A percentile compares a stretch with the other conserved stretches of the same genome.
Conservation (phyloP, 2,329 filamentous ascomycete genomes). For the Fusarium nygamai region DNA sequence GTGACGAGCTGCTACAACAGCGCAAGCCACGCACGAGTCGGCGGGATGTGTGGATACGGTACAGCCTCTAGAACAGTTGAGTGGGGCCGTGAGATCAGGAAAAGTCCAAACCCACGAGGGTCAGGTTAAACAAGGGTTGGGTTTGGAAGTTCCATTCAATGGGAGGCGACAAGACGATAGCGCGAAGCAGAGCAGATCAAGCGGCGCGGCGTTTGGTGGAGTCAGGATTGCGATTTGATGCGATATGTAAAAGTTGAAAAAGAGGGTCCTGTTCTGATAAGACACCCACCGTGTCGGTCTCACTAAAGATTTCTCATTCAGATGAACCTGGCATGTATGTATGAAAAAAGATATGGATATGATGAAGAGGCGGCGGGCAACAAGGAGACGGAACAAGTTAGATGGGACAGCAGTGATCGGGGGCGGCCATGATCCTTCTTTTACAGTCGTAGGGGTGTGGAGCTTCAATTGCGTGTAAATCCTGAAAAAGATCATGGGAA, state of each 20-base stretch:
- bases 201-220: slow-evolving; percentile 38
- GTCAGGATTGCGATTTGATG: slow-evolving; percentile 35
- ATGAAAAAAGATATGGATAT: slow-evolving; percentile 5
- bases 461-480: slow-evolving; percentile 6
- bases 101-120: slow-evolving; percentile 28
- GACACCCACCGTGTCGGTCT: slow-evolving; percentile 36
- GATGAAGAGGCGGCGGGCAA: slow-evolving; percentile 1
- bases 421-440: slow-evolving; percentile 30
- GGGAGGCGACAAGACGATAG: slow-evolving; percentile 36
- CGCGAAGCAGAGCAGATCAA: slow-evolving; percentile 37
- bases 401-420: slow-evolving; percentile 22
- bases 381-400: slow-evolving; percentile 8
- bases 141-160: slow-evolving; percentile 29
- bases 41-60: slow-evolving; percentile 36
- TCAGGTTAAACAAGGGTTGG: slow-evolving; percentile 31
- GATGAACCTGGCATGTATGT: slow-evolving; percentile 19
- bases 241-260: slow-evolving; percentile 39
- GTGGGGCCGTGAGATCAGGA: slow-evolving; percentile 41
- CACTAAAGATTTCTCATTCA: slow-evolving; percentile 19
- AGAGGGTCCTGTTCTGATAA: slow-evolving; percentile 44
- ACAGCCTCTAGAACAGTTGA: slow-evolving; percentile 32
- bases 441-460: slow-evolving; percentile 24
- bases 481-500: neutral
- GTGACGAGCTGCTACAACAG: slow-evolving; percentile 37
- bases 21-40: slow-evolving; percentile 36